Base-by-base conservation (phyloP, 345 rosid species). In the Corchorus olitorius region DNA sequence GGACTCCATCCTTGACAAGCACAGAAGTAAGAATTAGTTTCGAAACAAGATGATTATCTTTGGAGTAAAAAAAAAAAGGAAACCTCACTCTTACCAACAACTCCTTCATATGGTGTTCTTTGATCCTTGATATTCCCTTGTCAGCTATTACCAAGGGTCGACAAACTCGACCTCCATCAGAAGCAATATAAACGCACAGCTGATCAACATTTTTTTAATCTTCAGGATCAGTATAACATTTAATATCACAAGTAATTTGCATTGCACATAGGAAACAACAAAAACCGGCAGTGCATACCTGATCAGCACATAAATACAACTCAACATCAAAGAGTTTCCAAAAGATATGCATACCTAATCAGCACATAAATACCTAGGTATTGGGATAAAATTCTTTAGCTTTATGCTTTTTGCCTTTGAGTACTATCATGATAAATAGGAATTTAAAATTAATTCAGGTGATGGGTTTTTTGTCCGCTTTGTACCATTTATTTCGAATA, bases 81-180 rank as follows among this genome's bases (percentile, higher is more conserved):
- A 75, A 75, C 16, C 78, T 58, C 33, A 81, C 69, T 79, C 83
- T 78, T 81, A 95, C 99, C 92, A 69, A 61, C 83, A 95, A 79
- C 81, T 93, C 98, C 84, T 89, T 88, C 97, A 95, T 95, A 85
- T 95, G 98, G 80, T 93, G 87, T 37, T 85, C 88, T 81, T 93
- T 95, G 74, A 95, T 87, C 84, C 98, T 89, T 78, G 99, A 90
- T 80, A 88, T 75, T 68, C 99, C 99, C 82, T 88, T 88, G 87
- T 95, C 97, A 52, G 97, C 98, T 79, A 95, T 90, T 80, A 95
- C 99, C 70, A 95, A 92, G 17, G 99, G 99, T 79, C 98, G 96
- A 85, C 98, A 93, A 81, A 95, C 99, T 76, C 99, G 92, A 71
- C 99, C 99, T 75, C 96, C 98, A 90, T 95, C 99, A 76, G 99